Percentiles rank a stretch among this genome's conserved stretches.
Conservation (phyloP, 1,284 basidiomycete species). For the Ganoderma lingzhi region DNA sequence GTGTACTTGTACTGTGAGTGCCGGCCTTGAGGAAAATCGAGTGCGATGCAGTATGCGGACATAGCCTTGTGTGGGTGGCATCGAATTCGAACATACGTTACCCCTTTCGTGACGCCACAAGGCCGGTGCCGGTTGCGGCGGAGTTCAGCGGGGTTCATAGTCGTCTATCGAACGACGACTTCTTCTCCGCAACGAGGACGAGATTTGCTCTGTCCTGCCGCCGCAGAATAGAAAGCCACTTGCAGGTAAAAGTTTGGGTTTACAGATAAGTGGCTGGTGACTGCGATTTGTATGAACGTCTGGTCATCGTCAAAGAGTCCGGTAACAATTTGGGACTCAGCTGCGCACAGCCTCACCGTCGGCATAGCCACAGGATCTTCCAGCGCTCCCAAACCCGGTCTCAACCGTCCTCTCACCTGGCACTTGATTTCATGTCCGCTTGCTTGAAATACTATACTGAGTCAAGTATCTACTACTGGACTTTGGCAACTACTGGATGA, state of each 20-base stretch:
- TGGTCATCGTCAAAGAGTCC: background rate
- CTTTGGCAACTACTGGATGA: too few relatives aligned
- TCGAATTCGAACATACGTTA: background rate
- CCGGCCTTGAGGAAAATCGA: background rate
- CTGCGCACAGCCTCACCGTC: background rate
- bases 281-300: too few relatives aligned
- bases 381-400: too few relatives aligned
- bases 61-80: background rate
- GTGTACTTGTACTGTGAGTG: background rate
- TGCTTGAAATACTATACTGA: too few relatives aligned
- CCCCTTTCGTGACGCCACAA: slow-evolving; percentile 1
- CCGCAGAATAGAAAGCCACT: background rate
- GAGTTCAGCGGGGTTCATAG: slow-evolving; percentile 4
- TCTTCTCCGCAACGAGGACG: background rate
- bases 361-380: background rate
- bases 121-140: background rate
- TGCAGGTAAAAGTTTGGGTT: background rate
- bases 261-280: too few relatives aligned
- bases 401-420: too few relatives aligned
- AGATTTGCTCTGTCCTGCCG: background rate
- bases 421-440: too few relatives aligned
- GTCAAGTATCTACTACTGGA: too few relatives aligned
- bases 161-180: background rate
- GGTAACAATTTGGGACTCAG: background rate
- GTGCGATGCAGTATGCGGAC: background rate